Evolutionary conservation across 352 stramenopile species (phyloP), one percentile per base, ranked within the genome.

Genomic region (Phytophthora megakarya): DNA sequence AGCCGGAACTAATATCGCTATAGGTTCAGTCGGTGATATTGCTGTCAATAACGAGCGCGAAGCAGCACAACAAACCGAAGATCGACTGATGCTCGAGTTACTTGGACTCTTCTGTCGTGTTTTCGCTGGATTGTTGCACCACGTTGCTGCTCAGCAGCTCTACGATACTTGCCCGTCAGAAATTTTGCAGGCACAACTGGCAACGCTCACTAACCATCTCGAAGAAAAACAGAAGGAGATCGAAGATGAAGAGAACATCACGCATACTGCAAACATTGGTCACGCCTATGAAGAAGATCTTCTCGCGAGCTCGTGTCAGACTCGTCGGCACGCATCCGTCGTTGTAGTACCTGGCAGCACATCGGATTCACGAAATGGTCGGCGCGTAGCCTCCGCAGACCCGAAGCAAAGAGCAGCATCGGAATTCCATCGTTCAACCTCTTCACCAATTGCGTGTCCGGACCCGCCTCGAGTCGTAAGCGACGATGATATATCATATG

Each of bases 41-140:
- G 63, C 72, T 2, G 63, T 78, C 0, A 71, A 59, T 16, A 80
- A 72, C 18, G 80, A 91, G 56, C 73, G 69, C 1, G 52, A 75
- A 18, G 43, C 48, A 8, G 70, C 67, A 18, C 84, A 91, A 50
- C 55, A 67, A 6, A 73, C 72, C 1, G 73, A 91, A 12, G 84
- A 93, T 45, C 52, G 51, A 16, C 56, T 93, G 18, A 72, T 71
- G 22, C 72, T 89, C 18, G 75, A 88, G 32, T 45, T 93, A 8
- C 77, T 90, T 9, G 67, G 59, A 15, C 49, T 80, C 28, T 93
- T 91, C 40, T 71, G 73, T 22, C 73, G 75, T 3, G 67, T 86
- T 23, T 84, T 91, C 58, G 75, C 80, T 1, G 73, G 78, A 19
- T 33, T 93, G 7, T 47, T 93, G 38, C 76, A 90, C 38, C 78